Evolutionary conservation across 1,284 basidiomycete species (phyloP), one percentile per base, ranked within the genome.

Genomic region (Fomitopsis betulina): DNA sequence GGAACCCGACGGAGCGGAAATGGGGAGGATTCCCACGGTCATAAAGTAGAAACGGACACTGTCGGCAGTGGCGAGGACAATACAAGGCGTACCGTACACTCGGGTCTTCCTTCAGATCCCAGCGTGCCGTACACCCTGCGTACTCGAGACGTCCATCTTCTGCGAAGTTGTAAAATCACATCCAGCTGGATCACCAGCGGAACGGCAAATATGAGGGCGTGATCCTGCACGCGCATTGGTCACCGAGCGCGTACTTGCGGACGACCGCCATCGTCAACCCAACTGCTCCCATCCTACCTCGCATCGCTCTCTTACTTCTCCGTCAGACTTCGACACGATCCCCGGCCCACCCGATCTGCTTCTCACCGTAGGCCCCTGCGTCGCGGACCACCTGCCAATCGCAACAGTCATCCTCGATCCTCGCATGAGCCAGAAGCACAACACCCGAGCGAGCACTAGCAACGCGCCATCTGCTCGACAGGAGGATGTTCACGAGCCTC

Each of bases 351-450:
- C 15, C 30, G 17, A 32, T 13, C 49, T 12, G 49, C 49, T 33
- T 51, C 49, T 35, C 49, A 2, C 3, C 30, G n/a, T 1, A 30
- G 30, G 32, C 32, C 17, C 19, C 30, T 32, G 9, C 45, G 5
- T 9, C 21, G 47, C 30, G 8, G 21, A 15, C 27, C 27, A 2
- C 32, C 27, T 15, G 47, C 32, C 32, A 37, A 32, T 33, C 25
- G 49, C 30, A 7, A 32, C 32, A 33, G 32, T 17, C 9, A 21
- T 13, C 17, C 49, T 51, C 49, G 32, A 51, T 62, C 42, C 55
- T 64, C 61, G 67, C 63, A 88, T 88, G 86, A 87, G 86, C 58
- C 87, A 87, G 67, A 83, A 84, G 67, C 75, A 77, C 37, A 70
- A 70, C 61, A 64, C 78, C 63, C 75, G 75, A 58, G 71, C 74